Evolutionary conservation across 192 early-diverging fungal species (phyloP), one percentile per base, ranked within the genome.

Genomic region (Linnemannia exigua): DNA sequence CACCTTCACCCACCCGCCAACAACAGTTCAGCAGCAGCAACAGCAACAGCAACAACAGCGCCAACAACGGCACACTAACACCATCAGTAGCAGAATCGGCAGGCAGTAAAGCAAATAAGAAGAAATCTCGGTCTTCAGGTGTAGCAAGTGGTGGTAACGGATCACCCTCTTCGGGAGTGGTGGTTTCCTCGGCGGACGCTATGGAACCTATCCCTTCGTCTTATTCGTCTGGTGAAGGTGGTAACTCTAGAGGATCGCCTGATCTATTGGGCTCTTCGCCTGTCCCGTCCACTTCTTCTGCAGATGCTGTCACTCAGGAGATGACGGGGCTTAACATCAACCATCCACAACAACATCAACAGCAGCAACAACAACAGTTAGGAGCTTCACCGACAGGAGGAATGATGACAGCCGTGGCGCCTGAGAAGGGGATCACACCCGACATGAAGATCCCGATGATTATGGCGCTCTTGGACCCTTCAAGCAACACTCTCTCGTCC

Each of bases 371-470:
- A 20, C 19, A 48, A 54, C 15, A 44, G 11, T 31, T 33, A 7
- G 38, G 74, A 44, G 37, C 33, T 8, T 17, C 74, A 2, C 52
- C 37, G 54, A 38, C 35, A 19, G 44, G 41, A 7, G 69, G 75
- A 7, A 77, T 76, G 16, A 33, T 84, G 28, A 75, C 51, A 2
- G 38, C 84, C 0, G 46, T 76, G 12, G 33, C 76, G 1, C 77
- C 78, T 11, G 84, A 86, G 70, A 79, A 70, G 38, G 84, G 79
- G 0, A 86, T 86, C 51, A 84, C 77, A 28, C 87, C 77, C 12
- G 81, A 80, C 38, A 76, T 79, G 88, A 87, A 73, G 48, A 89
- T 84, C 48, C 75, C 48, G 25, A 84, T 51, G 54, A 82, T 86
- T 22, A 82, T 80, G 72, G 36, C 71, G 19, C 41, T 84, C 28